Evolutionary conservation across 1,284 basidiomycete species (phyloP), one percentile per base, ranked within the genome.

Genomic region (Trametes polyzona): DNA sequence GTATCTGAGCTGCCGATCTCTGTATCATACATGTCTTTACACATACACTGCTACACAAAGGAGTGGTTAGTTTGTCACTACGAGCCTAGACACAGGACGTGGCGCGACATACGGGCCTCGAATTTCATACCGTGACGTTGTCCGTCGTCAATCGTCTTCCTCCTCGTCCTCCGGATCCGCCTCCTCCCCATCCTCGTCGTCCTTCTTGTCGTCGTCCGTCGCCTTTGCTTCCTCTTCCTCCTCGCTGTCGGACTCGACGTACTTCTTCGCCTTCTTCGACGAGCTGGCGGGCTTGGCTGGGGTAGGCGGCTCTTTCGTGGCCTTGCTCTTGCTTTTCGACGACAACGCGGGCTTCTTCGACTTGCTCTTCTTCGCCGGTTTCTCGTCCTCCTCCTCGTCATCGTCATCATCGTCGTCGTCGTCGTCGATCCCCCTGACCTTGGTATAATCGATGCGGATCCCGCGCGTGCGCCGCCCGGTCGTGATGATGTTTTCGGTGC

Each of bases 361-460:
- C 35, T 50, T 43, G 41, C 32, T 27, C 41, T 59, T 35, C 52
- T 65, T 61, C 55, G 64, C 67, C n/a, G 47, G 49, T 41, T 60
- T 65, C 49, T 62, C 56, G n/a, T 59, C 59, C 19, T 63, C 62
- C 12, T 69, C 68, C 6, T 68, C 67, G 14, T 73, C 71, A 1
- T 71, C 68, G 2, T 71, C 73, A 8, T 69, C 69, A 8, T 72
- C 69, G 17, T 70, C 67, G 19, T 67, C 67, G n/a, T 58, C 61
- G 16, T 60, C 54, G 16, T 63, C 49, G 47, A 66, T 63, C 2
- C 64, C 67, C 27, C 67, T 44, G 23, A 72, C 72, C 44, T 76
- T 71, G 17, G 72, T 74, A 57, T 76, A 74, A 62, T 74, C 72
- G 49, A 74, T 48, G 37, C 70, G 69, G 21, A 72, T 68, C 3